phyloP scores from a whole-genome alignment of 2,329 filamentous ascomycete species.

The Stachybotrys elegans region DNA sequence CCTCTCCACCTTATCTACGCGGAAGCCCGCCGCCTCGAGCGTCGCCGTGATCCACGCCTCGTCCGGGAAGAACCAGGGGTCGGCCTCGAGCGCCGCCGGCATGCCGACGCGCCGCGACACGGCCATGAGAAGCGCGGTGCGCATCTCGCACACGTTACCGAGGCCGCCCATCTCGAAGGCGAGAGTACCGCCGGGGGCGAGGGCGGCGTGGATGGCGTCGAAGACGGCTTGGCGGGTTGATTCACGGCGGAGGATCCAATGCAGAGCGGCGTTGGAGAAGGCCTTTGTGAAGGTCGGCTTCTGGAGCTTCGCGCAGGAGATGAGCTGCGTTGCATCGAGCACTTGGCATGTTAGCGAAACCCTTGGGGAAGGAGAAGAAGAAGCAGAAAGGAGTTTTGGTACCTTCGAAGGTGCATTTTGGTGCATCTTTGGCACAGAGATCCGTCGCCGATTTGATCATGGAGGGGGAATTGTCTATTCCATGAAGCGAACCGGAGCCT shows the following conservation, averaged over 20 bases:
- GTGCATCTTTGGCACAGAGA: conserved; percentile 29
- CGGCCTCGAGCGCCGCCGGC: conserved; percentile 38
- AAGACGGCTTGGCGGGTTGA: conserved; percentile 47
- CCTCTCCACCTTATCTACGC: conserved; percentile 49
- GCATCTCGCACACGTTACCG: conserved; percentile 62
- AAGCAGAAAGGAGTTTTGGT: too few relatives aligned
- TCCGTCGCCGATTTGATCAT: conserved; percentile 52
- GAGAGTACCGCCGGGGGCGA: conserved; percentile 53
- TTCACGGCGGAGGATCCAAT: conserved; percentile 55
- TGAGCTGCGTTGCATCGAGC: conserved; percentile 38
- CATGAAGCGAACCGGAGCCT: conserved; percentile 46
- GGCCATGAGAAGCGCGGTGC: conserved; percentile 49
- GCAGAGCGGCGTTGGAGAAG: conserved; percentile 63
- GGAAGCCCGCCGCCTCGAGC: conserved; percentile 39
- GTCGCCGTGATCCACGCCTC: conserved; percentile 51
- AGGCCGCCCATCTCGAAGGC: conserved; percentile 69
- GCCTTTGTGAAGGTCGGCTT: conserved; percentile 43
- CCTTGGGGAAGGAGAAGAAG: too few relatives aligned
- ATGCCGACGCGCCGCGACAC: conserved; percentile 48
- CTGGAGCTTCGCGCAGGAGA: conserved; percentile 28
- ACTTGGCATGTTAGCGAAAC: conserved; percentile 28
- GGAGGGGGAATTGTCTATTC: conserved; percentile 51
- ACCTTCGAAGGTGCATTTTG: conserved; percentile 41
- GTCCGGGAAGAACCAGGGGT: conserved; percentile 71
- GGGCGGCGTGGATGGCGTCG: conserved; percentile 40